Percentiles rank a stretch among this genome's conserved stretches.
Conservation (phyloP, 192 early-diverging fungal species). For the Coemansia sp. region DNA sequence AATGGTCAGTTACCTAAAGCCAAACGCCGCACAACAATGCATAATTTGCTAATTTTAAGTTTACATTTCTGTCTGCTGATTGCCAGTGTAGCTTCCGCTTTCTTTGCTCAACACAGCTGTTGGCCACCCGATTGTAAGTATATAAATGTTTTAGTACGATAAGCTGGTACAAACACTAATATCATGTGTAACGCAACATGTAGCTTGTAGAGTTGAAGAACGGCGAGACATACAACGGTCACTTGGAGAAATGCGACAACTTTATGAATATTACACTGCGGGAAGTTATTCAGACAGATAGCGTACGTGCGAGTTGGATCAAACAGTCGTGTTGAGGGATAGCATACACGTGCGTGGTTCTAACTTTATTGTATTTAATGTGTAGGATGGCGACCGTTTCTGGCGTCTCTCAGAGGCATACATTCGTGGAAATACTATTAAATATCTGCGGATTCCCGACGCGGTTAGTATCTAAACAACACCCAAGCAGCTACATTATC, state of each 20-base stretch:
- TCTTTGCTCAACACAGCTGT: constrained; percentile 86
- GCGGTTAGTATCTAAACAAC: constrained; percentile 52
- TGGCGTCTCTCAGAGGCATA: constrained; percentile 90
- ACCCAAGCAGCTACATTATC: neutral
- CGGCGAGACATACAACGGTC: constrained; percentile 97
- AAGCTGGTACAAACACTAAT: neutral
- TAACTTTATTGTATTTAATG: neutral
- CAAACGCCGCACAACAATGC: neutral
- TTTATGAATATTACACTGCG: constrained; percentile 97
- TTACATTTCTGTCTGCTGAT: neutral
- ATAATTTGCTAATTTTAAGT: neutral
- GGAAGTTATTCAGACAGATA: constrained; percentile 91
- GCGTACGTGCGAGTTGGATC: constrained; percentile 50
- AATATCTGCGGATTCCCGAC: constrained; percentile 84
- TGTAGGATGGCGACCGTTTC: constrained; percentile 88
- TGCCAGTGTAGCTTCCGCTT: constrained; percentile 73
- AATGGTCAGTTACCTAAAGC: constrained; percentile 6
- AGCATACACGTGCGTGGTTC: neutral
- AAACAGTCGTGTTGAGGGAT: neutral
- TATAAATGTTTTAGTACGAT: constrained; percentile 4
- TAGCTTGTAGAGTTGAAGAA: constrained; percentile 93
- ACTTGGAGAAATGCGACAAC: constrained; percentile 93
- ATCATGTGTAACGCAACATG: neutral
- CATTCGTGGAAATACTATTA: constrained; percentile 88
- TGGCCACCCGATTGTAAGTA: constrained; percentile 75